These are phyloP conservation scores for Cercospora nicotianae DNA, from an alignment of 2,329 filamentous ascomycete genomes.

Conservation along the genomic window DNA sequence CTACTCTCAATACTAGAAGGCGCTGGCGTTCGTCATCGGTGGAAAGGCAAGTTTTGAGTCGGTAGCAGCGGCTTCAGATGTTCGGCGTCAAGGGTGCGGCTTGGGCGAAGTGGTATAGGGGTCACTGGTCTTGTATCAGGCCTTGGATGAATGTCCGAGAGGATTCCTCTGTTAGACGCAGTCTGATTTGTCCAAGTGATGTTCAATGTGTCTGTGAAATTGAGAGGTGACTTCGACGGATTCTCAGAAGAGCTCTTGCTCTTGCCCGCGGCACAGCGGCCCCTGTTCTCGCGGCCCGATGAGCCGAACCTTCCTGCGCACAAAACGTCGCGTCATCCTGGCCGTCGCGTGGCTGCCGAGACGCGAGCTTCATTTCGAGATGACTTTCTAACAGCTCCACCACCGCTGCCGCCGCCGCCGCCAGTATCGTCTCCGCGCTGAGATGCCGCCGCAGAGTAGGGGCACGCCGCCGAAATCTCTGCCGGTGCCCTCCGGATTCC, in stretches of 20 bases:
- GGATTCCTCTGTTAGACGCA: not conserved
- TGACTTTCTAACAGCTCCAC: not conserved
- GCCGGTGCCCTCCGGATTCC: slow-evolving; percentile 42
- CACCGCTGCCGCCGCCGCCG: not conserved
- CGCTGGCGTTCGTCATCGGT: not conserved
- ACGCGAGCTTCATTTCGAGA: not conserved
- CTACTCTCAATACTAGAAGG: not conserved
- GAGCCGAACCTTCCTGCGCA: not conserved
- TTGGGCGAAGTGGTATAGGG: too few species aligned
- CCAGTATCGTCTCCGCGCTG: not conserved
- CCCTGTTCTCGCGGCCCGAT: not conserved
- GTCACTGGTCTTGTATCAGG: not conserved
- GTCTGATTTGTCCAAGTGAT: not conserved
- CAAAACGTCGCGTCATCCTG: not conserved
- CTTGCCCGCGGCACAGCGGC: too few species aligned
- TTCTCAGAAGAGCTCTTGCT: too few species aligned
- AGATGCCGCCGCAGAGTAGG: slow-evolving; percentile 44
- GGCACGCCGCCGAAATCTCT: slow-evolving; percentile 35
- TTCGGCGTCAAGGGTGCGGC: too few species aligned
- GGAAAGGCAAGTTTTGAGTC: not conserved
- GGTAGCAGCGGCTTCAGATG: not conserved
- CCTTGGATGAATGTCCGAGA: too few species aligned
- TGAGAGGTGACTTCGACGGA: not conserved
- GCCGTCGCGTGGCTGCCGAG: not conserved
- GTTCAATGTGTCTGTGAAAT: not conserved